phyloP scores from a whole-genome alignment of 495 filamentous ascomycete genomes.

The Aspergillus homomorphus region DNA sequence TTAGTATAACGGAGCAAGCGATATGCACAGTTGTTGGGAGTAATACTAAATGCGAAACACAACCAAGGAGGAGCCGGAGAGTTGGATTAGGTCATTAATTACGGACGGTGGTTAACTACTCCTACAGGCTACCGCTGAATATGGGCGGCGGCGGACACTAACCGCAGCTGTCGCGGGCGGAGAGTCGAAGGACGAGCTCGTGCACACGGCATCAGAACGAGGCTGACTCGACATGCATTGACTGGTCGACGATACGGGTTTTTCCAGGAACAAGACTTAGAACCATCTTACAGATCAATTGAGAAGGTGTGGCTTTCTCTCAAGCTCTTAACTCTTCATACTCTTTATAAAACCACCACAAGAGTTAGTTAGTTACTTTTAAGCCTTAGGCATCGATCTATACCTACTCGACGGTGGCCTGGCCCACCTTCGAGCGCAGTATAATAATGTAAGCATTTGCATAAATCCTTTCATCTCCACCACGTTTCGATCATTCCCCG shows the following conservation, averaged over 20 bases:
- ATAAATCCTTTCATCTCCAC: neutral
- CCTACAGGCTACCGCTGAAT: neutral
- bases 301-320: neutral
- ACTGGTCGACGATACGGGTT: too few species aligned
- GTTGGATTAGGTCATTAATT: slow-evolving; percentile 6
- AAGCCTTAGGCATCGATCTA: neutral
- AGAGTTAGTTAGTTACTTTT: too few species aligned
- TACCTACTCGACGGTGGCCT: too few species aligned
- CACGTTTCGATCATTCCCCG: neutral
- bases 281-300: neutral
- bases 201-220: neutral
- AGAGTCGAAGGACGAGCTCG: neutral
- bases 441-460: neutral
- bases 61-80: neutral
- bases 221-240: neutral
- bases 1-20: neutral
- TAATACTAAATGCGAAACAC: neutral
- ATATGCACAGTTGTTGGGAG: neutral
- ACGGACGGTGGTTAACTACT: too few species aligned
- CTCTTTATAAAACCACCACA: too few species aligned
- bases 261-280: neutral
- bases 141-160: slow-evolving; percentile 6
- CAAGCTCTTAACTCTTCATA: neutral
- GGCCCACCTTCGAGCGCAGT: too few species aligned
- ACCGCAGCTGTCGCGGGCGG: neutral